Conservation (phyloP, 1,139 yeast species). For the Ogataea hybrid region DNA sequence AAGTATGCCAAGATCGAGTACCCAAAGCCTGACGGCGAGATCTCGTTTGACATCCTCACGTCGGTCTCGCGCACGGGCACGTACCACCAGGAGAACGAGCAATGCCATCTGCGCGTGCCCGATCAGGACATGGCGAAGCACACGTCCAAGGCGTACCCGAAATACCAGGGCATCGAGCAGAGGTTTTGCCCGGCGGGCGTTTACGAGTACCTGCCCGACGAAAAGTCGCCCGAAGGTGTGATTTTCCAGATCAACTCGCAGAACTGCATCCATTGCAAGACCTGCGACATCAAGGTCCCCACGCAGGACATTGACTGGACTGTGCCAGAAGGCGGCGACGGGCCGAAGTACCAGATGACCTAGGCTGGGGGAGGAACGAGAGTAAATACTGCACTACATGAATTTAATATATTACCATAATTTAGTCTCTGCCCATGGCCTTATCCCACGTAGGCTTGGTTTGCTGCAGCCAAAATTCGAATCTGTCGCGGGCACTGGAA, state of each 20-base stretch:
- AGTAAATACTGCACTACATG: not conserved
- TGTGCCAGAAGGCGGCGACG: slow-evolving; percentile 98
- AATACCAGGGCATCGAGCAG: slow-evolving; percentile 81
- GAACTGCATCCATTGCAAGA: slow-evolving; percentile 96
- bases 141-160: slow-evolving; percentile 66
- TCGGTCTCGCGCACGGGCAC: slow-evolving; percentile 96
- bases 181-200: slow-evolving; percentile 99
- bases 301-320: slow-evolving; percentile 92
- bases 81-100: slow-evolving; percentile 91
- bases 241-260: slow-evolving; percentile 91
- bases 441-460: slow-evolving; percentile 34
- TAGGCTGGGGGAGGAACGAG: slow-evolving; percentile 27
- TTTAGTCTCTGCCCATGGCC: slow-evolving; percentile 30
- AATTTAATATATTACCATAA: not conserved
- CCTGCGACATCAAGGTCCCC: slow-evolving; percentile 96
- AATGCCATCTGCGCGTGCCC: slow-evolving; percentile 80
- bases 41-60: slow-evolving; percentile 88
- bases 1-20: slow-evolving; percentile 71
- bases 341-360: slow-evolving; percentile 89
- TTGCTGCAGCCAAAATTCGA: slow-evolving; percentile 29
- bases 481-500: slow-evolving; percentile 62
- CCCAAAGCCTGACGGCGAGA: slow-evolving; percentile 90
- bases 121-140: slow-evolving; percentile 69
- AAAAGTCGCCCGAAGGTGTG: slow-evolving; percentile 56
- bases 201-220: slow-evolving; percentile 84